These are phyloP conservation scores for Geum urbanum DNA, from an alignment of 306 rosid species.

Conservation along the genomic window DNA sequence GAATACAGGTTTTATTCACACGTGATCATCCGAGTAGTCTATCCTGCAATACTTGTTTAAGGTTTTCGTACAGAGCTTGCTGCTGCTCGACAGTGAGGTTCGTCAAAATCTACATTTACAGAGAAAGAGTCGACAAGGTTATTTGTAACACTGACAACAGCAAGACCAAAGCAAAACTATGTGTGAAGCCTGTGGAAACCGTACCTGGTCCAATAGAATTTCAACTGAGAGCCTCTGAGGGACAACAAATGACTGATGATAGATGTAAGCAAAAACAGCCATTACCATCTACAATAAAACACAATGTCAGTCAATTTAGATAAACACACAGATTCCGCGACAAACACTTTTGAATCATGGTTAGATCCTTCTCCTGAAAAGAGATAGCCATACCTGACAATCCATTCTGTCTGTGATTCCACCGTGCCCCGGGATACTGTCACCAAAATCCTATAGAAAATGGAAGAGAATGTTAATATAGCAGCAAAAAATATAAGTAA, in stretches of 20 bases:
- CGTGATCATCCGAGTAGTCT: constrained; percentile 36
- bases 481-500: constrained; percentile 10
- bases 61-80: constrained; percentile 58
- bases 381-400: constrained; percentile 66
- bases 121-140: background rate
- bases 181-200: background rate
- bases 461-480: constrained; percentile 13
- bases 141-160: background rate
- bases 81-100: constrained; percentile 82
- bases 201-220: constrained; percentile 81
- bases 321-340: background rate
- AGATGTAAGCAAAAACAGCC: constrained; percentile 95
- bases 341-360: background rate
- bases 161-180: background rate
- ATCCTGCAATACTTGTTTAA: constrained; percentile 71
- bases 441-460: constrained; percentile 84
- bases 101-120: constrained; percentile 64
- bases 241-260: constrained; percentile 88
- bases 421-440: constrained; percentile 98
- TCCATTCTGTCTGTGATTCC: constrained; percentile 99
- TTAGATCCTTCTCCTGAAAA: background rate
- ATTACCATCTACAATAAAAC: constrained; percentile 78
- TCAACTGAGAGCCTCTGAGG: constrained; percentile 74
- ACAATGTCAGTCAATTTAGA: background rate
- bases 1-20: constrained; percentile 26